phyloP scores from a whole-genome alignment of 345 rosid genomes.

The Turnera subulata region DNA sequence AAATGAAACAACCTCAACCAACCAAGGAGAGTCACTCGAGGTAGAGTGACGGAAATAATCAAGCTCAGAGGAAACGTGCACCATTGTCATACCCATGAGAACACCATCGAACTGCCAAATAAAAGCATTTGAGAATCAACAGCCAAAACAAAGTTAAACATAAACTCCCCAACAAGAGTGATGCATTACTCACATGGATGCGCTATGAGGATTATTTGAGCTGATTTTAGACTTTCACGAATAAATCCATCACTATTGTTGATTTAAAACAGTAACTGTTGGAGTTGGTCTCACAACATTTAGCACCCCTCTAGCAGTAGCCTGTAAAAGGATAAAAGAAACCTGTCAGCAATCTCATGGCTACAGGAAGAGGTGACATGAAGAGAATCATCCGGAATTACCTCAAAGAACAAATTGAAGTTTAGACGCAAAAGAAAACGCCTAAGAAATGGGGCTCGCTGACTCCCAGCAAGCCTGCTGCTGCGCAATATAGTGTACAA shows the following conservation, averaged over 20 bases:
- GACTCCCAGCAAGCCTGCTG: conserved; percentile 94
- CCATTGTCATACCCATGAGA: too few species aligned
- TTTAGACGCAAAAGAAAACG: conserved; percentile 90
- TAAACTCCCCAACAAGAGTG: too few species aligned
- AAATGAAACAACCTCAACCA: too few species aligned
- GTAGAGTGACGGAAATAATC: too few species aligned
- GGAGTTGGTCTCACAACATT: conserved; percentile 83
- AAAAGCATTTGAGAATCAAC: too few species aligned
- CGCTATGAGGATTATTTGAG: too few species aligned
- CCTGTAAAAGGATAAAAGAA: conserved; percentile 38
- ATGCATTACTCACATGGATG: too few species aligned
- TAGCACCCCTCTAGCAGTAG: conserved; percentile 78
- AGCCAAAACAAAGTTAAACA: too few species aligned
- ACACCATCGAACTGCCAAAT: too few species aligned
- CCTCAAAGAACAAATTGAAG: conserved; percentile 92
- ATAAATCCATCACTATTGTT: conserved; percentile 24
- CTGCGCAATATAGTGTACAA: conserved; percentile 83
- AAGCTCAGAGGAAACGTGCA: too few species aligned
- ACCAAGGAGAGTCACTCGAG: too few species aligned
- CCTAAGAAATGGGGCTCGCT: conserved; percentile 90
- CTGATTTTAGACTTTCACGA: background rate
- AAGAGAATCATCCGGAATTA: conserved; percentile 10
- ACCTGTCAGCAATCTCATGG: background rate
- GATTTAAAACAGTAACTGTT: conserved; percentile 46
- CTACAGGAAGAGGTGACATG: background rate